Base-by-base conservation (phyloP, 305 asterid genomes). In the Coffea humblotiana region DNA sequence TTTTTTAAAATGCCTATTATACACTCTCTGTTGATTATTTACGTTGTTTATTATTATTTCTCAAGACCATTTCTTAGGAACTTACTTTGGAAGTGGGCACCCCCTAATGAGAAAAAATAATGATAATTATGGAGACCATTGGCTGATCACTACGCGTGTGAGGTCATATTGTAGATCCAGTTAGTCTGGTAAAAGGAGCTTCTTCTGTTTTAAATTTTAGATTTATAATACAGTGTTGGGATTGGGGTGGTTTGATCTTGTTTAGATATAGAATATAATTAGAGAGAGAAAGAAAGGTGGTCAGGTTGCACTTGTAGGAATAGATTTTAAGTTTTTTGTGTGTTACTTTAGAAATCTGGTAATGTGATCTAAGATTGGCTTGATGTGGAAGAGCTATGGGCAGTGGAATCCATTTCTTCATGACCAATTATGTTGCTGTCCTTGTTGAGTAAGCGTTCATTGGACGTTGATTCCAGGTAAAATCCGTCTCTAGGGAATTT, bases 401-500 rank as follows among this genome's bases (percentile, higher is more conserved):
- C 90, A 54, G 88, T 87, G 88, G 86, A 79, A 78, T 87, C 85
- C 78, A 82, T 72, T 83, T 83, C 71, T 85, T 83, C 85, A 49
- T 84, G 90, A 92, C 90, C 90, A 56, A 56, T 56, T 82, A 93
- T 94, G 98, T 93, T 94, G 97, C 85, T 94, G 86, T 93, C 98
- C 91, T 94, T 93, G 90, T 89, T 95, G 91, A 95, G 98, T 90
- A 95, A 91, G 92, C 97, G 98, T 85, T 77, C 88, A n/a, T 86
- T 93, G 90, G 88, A 90, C 82, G 95, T 88, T 84, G 98, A 93
- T 92, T 86, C 97, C 80, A 95, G 98, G 98, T 95, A 92, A 73
- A 78, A 37, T 16, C 12, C 43, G 43, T 37, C 43, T 37, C 43
- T 37, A 4, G 43, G 43, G 3, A 37, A 37, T 37, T 37, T 5